These are phyloP conservation scores for Sisymbrium altissimum DNA, from an alignment of 345 rosid genomes.

Conservation along the genomic window DNA sequence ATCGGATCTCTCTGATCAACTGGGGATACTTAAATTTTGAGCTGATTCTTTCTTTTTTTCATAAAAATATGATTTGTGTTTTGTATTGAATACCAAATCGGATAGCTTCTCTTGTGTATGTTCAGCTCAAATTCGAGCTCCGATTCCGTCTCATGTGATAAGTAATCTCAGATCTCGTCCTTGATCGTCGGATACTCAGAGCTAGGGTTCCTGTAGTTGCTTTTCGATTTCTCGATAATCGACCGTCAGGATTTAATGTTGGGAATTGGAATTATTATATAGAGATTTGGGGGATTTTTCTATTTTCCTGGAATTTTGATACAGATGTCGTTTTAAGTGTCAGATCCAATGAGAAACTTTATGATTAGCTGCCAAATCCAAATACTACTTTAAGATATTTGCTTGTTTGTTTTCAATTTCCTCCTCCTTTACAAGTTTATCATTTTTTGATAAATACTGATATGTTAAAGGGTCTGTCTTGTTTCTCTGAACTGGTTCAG, in stretches of 20 bases:
- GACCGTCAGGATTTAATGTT: neutral
- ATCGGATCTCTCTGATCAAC: constrained; percentile 23
- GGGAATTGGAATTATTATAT: constrained; percentile 5
- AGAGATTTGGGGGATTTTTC: neutral
- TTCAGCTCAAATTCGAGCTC: constrained; percentile 25
- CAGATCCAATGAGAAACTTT: neutral
- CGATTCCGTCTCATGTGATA: constrained; percentile 1
- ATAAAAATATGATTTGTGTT: neutral
- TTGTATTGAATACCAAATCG: neutral
- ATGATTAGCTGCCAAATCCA: neutral
- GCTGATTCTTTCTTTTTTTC: neutral
- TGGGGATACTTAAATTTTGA: neutral
- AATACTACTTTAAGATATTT: neutral
- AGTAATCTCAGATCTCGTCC: constrained; percentile 14
- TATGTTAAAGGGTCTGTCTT: constrained; percentile 6
- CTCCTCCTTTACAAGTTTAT: constrained; percentile 18
- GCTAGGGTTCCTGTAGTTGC: constrained; percentile 36
- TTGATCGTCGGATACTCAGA: too few species aligned
- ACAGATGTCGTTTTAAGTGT: neutral
- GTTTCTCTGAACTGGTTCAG: constrained; percentile 35
- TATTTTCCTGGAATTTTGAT: neutral
- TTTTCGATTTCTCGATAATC: constrained; percentile 1
- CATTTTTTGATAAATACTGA: neutral
- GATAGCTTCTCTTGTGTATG: neutral
- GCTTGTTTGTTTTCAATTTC: neutral